Evolutionary conservation across 163 green algal genomes (phyloP).

Genomic region (Prototheca stagnorum): DNA sequence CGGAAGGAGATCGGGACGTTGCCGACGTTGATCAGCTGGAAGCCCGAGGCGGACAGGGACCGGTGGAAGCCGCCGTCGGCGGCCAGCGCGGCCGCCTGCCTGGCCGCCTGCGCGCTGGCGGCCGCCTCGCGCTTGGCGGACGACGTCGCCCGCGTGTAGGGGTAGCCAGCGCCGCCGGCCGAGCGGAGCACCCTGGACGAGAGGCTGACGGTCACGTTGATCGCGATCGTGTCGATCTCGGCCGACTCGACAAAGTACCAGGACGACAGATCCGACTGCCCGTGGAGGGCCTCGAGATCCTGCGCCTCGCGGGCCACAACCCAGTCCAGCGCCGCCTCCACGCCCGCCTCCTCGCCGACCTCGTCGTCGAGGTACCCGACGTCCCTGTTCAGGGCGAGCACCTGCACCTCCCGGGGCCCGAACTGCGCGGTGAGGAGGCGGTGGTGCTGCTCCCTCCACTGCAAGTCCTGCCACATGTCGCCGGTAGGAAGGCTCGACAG

Average conservation of each 20-base stretch:
- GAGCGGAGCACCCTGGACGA: slow-evolving; percentile 47
- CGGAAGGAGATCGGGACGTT: slow-evolving; percentile 61
- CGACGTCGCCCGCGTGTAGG: too few relatives aligned
- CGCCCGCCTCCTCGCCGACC: not conserved
- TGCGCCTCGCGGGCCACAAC: slow-evolving; percentile 24
- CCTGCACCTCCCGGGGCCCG: slow-evolving; percentile 41
- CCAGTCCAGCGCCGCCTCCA: slow-evolving; percentile 18
- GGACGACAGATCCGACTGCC: slow-evolving; percentile 48
- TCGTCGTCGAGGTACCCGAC: not conserved
- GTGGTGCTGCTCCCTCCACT: slow-evolving; percentile 43
- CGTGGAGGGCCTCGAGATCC: slow-evolving; percentile 39
- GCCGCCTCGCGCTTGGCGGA: not conserved
- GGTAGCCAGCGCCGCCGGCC: too few relatives aligned
- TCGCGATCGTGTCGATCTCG: slow-evolving; percentile 33
- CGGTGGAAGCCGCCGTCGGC: slow-evolving; percentile 18
- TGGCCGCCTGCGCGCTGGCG: not conserved
- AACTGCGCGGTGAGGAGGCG: slow-evolving; percentile 41
- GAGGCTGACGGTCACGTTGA: slow-evolving; percentile 67
- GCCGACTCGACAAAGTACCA: slow-evolving; percentile 68
- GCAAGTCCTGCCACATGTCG: slow-evolving; percentile 48
- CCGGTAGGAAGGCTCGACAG: slow-evolving; percentile 36
- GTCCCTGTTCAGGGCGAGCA: slow-evolving; percentile 22
- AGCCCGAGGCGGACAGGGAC: slow-evolving; percentile 35
- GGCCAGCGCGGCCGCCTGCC: not conserved
- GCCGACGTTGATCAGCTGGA: slow-evolving; percentile 71